phyloP scores from a whole-genome alignment of 441 rosid species.

The Eruca vesicaria region DNA sequence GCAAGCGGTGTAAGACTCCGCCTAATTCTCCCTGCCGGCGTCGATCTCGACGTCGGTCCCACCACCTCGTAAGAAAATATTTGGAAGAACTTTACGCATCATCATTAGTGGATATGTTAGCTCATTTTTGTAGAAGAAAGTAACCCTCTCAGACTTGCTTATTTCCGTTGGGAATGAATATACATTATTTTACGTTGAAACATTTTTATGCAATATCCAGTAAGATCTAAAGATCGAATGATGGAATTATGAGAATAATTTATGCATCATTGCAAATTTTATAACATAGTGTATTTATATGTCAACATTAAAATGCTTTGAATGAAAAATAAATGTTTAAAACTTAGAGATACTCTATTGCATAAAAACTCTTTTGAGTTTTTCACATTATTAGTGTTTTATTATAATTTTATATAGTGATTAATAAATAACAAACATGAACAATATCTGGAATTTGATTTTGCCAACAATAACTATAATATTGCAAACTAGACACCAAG shows the following conservation, averaged over 20 bases:
- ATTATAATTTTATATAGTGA: too few relatives aligned
- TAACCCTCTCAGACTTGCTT: background rate
- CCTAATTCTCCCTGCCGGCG: background rate
- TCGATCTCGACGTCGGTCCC: background rate
- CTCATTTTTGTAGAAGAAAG: too few relatives aligned
- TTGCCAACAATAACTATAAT: too few relatives aligned
- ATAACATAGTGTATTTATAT: too few relatives aligned
- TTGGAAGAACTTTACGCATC: background rate
- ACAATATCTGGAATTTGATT: too few relatives aligned
- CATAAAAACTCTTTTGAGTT: too few relatives aligned
- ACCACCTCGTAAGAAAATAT: background rate
- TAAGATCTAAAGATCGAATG: background rate
- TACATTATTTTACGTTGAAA: background rate
- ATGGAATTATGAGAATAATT: background rate
- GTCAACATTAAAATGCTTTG: background rate
- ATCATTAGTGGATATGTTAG: too few relatives aligned
- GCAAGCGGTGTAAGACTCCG: background rate
- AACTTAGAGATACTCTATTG: background rate
- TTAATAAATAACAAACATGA: too few relatives aligned
- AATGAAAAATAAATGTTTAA: background rate
- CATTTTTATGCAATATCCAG: background rate
- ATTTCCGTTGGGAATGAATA: background rate
- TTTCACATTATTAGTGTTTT: too few relatives aligned
- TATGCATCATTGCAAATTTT: too few relatives aligned
- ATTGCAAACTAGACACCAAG: too few relatives aligned